A percentile compares a stretch with the other conserved stretches of the same genome.
Conservation (phyloP, 2,329 filamentous ascomycete species). For the Fusarium buharicum region DNA sequence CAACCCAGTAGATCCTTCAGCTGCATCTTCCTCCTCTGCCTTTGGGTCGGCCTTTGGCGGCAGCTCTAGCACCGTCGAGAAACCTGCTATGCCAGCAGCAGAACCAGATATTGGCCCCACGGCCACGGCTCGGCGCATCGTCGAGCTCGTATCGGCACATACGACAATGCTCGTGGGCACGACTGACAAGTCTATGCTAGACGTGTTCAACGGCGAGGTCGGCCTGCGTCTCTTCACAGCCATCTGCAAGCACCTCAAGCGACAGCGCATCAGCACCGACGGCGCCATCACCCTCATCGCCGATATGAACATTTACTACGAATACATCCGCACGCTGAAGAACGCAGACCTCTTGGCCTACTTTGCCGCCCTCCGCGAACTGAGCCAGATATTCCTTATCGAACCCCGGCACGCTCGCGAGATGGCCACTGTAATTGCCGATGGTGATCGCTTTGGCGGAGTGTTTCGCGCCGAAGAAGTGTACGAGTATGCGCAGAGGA, state of each 20-base stretch:
- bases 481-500: constrained; percentile 93
- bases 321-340: constrained; percentile 81
- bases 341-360: constrained; percentile 89
- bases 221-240: constrained; percentile 90
- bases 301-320: constrained; percentile 94
- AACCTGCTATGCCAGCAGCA: constrained; percentile 47
- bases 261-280: constrained; percentile 88
- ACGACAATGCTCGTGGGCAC: constrained; percentile 93
- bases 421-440: constrained; percentile 93
- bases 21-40: constrained; percentile 29
- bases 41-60: constrained; percentile 30
- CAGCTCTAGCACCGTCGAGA: constrained; percentile 35
- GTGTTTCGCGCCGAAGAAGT: constrained; percentile 97
- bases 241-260: constrained; percentile 96
- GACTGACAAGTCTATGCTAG: constrained; percentile 97
- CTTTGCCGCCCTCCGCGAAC: constrained; percentile 89
- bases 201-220: constrained; percentile 98
- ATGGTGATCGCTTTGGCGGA: constrained; percentile 87
- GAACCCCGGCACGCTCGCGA: constrained; percentile 87
- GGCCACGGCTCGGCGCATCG: constrained; percentile 79
- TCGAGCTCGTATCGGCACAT: constrained; percentile 86
- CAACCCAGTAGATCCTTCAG: constrained; percentile 69
- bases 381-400: constrained; percentile 95
- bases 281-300: constrained; percentile 93
- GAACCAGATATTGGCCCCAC: constrained; percentile 73